Conservation (phyloP, 495 filamentous ascomycete species). For the Jackrogersella minutella region DNA sequence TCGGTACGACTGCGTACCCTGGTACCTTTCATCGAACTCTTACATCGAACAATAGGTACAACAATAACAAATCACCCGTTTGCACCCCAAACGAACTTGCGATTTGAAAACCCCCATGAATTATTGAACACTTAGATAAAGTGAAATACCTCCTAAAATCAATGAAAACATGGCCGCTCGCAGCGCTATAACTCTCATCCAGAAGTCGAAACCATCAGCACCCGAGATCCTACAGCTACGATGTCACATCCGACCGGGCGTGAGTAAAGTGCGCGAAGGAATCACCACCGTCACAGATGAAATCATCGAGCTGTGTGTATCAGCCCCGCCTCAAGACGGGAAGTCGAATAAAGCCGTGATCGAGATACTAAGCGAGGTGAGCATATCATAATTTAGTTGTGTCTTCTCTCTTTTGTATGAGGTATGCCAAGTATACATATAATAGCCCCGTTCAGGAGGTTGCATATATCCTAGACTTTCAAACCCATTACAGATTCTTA, state of each 20-base stretch:
- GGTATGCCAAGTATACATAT: no score
- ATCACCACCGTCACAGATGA: conserved; percentile 62
- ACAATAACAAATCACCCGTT: no score
- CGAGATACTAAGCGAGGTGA: conserved; percentile 68
- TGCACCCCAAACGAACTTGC: no score
- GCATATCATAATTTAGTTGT: conserved; percentile 12
- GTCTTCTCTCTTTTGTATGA: no score
- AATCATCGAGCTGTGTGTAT: conserved; percentile 66
- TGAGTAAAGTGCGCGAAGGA: conserved; percentile 66
- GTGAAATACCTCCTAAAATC: background rate
- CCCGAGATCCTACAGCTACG: conserved; percentile 55
- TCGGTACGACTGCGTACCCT: no score
- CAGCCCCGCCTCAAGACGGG: conserved; percentile 69
- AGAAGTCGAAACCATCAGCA: conserved; percentile 45
- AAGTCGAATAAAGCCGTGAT: conserved; percentile 73
- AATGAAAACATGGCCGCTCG: conserved; percentile 37
- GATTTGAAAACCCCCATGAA: no score
- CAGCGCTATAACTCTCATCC: conserved; percentile 39
- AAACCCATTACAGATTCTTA: no score
- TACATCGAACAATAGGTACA: no score
- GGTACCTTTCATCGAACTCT: no score
- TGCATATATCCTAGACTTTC: no score
- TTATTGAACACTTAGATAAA: no score
- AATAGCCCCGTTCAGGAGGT: no score
- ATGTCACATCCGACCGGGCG: conserved; percentile 73